Percentiles rank a stretch among this genome's conserved stretches.
Evolutionary conservation across 1,284 basidiomycete genomes (phyloP).

Genomic region (Apiotrichum montevideense): DNA sequence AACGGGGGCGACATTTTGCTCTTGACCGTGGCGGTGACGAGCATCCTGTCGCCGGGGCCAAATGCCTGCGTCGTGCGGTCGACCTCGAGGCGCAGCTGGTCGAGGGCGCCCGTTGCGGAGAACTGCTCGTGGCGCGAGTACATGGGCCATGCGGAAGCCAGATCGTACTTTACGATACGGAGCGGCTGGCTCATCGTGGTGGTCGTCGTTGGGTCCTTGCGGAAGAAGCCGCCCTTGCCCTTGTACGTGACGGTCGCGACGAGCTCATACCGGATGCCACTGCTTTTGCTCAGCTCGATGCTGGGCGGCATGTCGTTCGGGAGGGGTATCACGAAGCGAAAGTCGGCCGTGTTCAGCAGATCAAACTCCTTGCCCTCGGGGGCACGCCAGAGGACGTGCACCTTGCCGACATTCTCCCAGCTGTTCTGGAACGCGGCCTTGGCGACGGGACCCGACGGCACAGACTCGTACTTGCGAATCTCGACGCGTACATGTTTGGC

Average conservation of each 20-base stretch:
- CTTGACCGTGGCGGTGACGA: constrained; percentile 59
- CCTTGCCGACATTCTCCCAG: constrained; percentile 42
- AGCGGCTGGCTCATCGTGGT: constrained; percentile 60
- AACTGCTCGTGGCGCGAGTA: constrained; percentile 71
- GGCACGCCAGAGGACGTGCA: constrained; percentile 40
- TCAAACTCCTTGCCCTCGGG: constrained; percentile 55
- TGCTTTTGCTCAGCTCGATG: constrained; percentile 64
- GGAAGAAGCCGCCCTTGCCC: constrained; percentile 73
- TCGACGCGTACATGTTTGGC: constrained; percentile 84
- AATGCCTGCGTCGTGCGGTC: constrained; percentile 64
- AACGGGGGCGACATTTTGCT: constrained; percentile 55
- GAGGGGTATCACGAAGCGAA: constrained; percentile 75
- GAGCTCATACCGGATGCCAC: constrained; percentile 76
- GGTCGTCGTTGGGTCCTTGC: constrained; percentile 58
- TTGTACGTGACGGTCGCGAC: constrained; percentile 74
- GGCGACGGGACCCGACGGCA: constrained; percentile 43
- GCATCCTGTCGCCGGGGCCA: constrained; percentile 73
- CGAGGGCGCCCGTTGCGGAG: constrained; percentile 56
- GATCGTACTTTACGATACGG: constrained; percentile 79
- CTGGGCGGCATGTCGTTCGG: constrained; percentile 78
- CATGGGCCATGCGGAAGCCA: constrained; percentile 82
- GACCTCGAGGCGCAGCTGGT: constrained; percentile 60
- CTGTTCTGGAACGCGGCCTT: constrained; percentile 65
- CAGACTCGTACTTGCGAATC: constrained; percentile 72
- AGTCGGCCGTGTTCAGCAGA: constrained; percentile 54